A percentile compares a stretch with the other conserved stretches of the same genome.
Evolutionary conservation across 1,139 yeast species (phyloP).

Genomic region (Candida tetrigidarum): DNA sequence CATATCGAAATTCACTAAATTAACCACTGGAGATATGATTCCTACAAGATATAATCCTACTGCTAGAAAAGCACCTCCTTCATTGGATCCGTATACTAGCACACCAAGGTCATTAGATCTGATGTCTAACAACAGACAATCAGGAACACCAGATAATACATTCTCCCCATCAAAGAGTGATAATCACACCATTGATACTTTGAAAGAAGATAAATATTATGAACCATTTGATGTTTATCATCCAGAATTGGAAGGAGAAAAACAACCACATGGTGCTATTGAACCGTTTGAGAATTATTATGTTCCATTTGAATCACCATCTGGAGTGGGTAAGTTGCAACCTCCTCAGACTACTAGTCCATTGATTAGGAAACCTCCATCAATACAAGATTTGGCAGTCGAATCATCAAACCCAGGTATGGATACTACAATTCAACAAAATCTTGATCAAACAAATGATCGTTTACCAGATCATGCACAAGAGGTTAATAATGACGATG

Average conservation of each 20-base stretch:
- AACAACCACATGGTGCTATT: constrained; percentile 7
- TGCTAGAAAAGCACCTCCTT: constrained; percentile 17
- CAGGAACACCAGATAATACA: constrained; percentile 9
- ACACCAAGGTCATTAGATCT: constrained; percentile 11
- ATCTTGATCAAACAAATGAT: no score
- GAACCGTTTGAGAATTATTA: constrained; percentile 38
- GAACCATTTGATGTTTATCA: constrained; percentile 15
- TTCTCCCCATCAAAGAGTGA: constrained; percentile 11
- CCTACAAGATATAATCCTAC: constrained; percentile 8
- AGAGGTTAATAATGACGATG: constrained; percentile 13
- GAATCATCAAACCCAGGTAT: not conserved
- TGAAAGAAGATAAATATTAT: constrained; percentile 8
- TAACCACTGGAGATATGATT: constrained; percentile 12
- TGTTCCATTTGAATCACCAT: constrained; percentile 15
- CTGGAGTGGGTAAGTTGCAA: constrained; percentile 1
- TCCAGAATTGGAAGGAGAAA: constrained; percentile 7
- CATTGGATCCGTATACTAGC: constrained; percentile 4
- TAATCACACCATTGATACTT: constrained; percentile 8
- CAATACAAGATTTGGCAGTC: not conserved
- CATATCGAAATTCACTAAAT: constrained; percentile 14
- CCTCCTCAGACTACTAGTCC: not conserved
- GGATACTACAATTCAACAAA: constrained; percentile 1
- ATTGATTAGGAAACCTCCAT: not conserved
- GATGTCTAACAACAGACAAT: constrained; percentile 1
- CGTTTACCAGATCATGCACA: not conserved